phyloP scores from a whole-genome alignment of 2,329 filamentous ascomycete species.

The Claviceps lovelessii region DNA sequence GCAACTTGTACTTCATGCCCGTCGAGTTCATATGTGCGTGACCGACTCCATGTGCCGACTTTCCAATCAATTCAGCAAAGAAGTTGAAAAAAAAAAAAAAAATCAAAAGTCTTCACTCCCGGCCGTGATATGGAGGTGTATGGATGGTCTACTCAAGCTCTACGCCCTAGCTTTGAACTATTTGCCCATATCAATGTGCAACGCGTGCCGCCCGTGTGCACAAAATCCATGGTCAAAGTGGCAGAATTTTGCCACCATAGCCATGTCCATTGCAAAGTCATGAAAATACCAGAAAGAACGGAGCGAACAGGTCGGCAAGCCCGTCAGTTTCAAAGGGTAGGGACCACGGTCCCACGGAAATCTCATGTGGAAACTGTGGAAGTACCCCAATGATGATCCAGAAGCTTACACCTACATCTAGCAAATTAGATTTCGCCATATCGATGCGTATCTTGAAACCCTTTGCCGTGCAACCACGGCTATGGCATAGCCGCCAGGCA shows the following conservation, averaged over 20 bases:
- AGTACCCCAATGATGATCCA: not conserved
- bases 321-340: slow-evolving; percentile 1
- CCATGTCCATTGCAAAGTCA: not conserved
- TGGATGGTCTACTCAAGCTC: not conserved
- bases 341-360: not conserved
- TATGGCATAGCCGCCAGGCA: not conserved
- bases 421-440: not conserved
- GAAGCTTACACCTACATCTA: not conserved
- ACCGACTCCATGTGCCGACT: not conserved
- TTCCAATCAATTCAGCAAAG: not conserved
- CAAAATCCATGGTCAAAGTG: not conserved
- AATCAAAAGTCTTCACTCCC: not conserved
- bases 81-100: not conserved
- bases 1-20: not conserved
- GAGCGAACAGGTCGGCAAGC: slow-evolving; percentile 26
- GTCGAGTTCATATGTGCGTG: not conserved
- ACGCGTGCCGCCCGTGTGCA: not conserved
- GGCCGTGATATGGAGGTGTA: not conserved
- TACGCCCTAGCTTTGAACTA: not conserved
- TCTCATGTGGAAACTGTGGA: not conserved
- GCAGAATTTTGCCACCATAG: not conserved
- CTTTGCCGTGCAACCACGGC: slow-evolving; percentile 1
- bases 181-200: not conserved
- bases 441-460: slow-evolving; percentile 5
- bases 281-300: slow-evolving; percentile 17